Evolutionary conservation across 73 alveolate genomes (phyloP), one percentile per base, ranked within the genome.

Genomic region (Blepharisma stoltei): DNA sequence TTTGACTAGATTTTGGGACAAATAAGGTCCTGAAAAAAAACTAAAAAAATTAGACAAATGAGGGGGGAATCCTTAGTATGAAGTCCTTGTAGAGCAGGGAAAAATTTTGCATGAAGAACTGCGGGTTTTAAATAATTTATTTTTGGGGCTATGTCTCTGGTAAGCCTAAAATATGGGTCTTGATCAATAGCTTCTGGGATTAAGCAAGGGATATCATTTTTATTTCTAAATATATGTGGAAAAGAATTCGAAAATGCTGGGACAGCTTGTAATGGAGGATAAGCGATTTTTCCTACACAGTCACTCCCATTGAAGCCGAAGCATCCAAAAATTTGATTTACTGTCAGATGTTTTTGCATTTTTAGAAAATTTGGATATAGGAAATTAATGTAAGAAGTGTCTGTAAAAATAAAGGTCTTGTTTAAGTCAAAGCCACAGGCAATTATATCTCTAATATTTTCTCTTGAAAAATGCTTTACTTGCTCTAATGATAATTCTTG

Each of bases 111-210:
- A 89, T 95, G 96, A 70, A 95, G 85, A 70, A 91, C 75, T 6
- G 98, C 94, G 20, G 99, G 97, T 82, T 95, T 94, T 55, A 25
- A 89, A 90, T 86, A 93, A 81, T 90, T 95, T 76, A 92, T 88
- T 89, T 91, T 97, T 66, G 76, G 88, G 70, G 97, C 98, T 6
- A 97, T 96, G 49, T 97, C 99, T 80, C 99, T 91, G 37, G 99
- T 92, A 94, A 97, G 88, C 85, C 99, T 92, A 83, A 97, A 97
- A 89, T 97, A 97, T 70, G 99, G 99, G 70, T 97, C 99, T 85
- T 97, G 93, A 77, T 97, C 99, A 47, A 97, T 97, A 6, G 99
- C 99, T 70, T 93, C 83, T 0, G 99, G 99, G 67, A 96, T 95
- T 71, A 96, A 85, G 71, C 97, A 90, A 14, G 91, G 90, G 1